Evolutionary conservation across 768 basidiomycete species (phyloP), one percentile per base, ranked within the genome.

Genomic region (Neoboletus subvelutipes): DNA sequence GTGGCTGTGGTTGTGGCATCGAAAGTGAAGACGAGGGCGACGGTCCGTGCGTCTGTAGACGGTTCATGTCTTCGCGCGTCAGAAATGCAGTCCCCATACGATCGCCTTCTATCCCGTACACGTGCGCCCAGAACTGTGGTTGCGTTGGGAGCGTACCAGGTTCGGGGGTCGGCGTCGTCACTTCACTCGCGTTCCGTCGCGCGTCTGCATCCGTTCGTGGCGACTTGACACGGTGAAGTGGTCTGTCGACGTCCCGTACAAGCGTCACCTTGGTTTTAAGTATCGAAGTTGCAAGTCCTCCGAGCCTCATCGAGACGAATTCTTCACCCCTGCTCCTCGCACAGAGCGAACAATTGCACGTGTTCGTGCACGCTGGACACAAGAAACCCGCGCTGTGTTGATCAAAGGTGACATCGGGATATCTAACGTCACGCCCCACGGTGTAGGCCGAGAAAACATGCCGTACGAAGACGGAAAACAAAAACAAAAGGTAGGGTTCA

Each of bases 291-390:
- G 66, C 70, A 10, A 66, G 59, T 15, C 67, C 67, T 4, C 59
- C 67, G 1, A 59, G 59, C 43, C 68, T 60, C 60, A 68, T 67
- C 9, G 75, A 68, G 11, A 81, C 54, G 55, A 81, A 83, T 12
- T 65, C 59, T 50, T 81, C 83, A 6, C 82, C 81, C 6, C 83
- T 75, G 55, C 59, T 74, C 28, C 66, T 58, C 15, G 77, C 71
- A 60, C 83, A 84, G 0, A 6, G 0, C 12, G 79, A 77, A 63
- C 83, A 85, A 45, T 78, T 81, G 67, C 83, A 85, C 12, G 58
- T 76, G 12, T 70, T 61, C 4, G 64, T 61, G 61, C 83, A 85
- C 15, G 26, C 60, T 0, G 83, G 83, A 60, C 84, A 85, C 24
- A 61, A 53, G 50, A 77, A 78, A 8, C 64, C 52, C 4, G 60